Conservation (phyloP, 345 rosid species). For the Pelargonium nanum region DNA sequence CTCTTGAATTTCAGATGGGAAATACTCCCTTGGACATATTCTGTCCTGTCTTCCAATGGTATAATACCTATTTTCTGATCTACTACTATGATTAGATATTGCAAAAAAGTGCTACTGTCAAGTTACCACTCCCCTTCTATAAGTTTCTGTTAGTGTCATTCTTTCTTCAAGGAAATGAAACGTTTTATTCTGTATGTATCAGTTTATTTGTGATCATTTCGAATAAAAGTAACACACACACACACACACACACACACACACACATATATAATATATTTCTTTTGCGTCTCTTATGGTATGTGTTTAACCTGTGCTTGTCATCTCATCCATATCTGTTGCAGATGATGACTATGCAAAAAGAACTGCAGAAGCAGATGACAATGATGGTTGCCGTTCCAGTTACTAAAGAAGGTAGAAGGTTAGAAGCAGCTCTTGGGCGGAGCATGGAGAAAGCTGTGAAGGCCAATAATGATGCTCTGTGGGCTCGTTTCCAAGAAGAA, state of each 20-base stretch:
- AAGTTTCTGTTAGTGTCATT: neutral
- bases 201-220: neutral
- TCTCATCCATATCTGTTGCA: conserved; percentile 18
- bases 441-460: conserved; percentile 59
- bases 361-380: conserved; percentile 69
- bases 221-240: neutral
- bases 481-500: conserved; percentile 80
- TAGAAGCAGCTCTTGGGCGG: conserved; percentile 64
- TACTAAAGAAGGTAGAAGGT: conserved; percentile 63
- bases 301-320: neutral
- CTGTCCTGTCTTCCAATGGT: too few relatives aligned
- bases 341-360: conserved; percentile 58
- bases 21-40: too few relatives aligned
- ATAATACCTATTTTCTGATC: too few relatives aligned
- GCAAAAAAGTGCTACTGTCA: neutral
- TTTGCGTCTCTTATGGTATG: neutral
- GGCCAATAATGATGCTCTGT: conserved; percentile 65
- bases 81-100: too few relatives aligned
- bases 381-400: conserved; percentile 43
- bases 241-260: too few relatives aligned
- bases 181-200: neutral
- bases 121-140: too few relatives aligned
- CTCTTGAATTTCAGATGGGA: too few relatives aligned
- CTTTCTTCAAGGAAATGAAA: neutral
- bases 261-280: too few relatives aligned